These are phyloP conservation scores for Euphrasia arctica DNA, from an alignment of 305 asterid genomes.

Conservation along the genomic window DNA sequence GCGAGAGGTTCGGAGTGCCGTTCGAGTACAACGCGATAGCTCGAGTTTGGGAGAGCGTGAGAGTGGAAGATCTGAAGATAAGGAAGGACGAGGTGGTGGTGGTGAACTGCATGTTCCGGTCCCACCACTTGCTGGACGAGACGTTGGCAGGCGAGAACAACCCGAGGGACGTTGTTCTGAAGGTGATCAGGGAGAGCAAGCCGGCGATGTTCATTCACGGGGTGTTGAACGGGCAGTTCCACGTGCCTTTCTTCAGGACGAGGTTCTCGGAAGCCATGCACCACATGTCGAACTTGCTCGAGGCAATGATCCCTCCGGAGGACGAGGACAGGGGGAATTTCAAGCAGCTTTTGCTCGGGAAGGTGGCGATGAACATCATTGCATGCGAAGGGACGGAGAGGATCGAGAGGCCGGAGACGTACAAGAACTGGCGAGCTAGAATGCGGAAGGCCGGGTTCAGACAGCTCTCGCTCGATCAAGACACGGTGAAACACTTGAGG, in stretches of 20 bases:
- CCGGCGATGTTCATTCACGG: constrained; percentile 47
- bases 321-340: constrained; percentile 31
- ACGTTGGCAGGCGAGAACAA: constrained; percentile 21
- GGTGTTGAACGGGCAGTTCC: constrained; percentile 36
- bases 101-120: constrained; percentile 15
- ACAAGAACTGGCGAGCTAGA: too few relatives aligned
- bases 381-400: too few relatives aligned
- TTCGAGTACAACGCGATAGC: constrained; percentile 48
- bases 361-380: too few relatives aligned
- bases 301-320: constrained; percentile 34
- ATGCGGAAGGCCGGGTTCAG: too few relatives aligned
- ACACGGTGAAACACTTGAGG: too few relatives aligned
- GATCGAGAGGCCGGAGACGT: too few relatives aligned
- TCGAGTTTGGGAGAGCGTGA: constrained; percentile 43
- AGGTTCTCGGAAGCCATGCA: constrained; percentile 47
- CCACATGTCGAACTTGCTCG: constrained; percentile 41
- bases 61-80: constrained; percentile 36
- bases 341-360: constrained; percentile 42
- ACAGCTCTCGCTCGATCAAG: too few relatives aligned
- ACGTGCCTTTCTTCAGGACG: constrained; percentile 45
- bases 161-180: constrained; percentile 39
- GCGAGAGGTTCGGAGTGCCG: constrained; percentile 45
- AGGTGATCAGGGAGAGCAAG: constrained; percentile 37
- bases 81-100: constrained; percentile 31
- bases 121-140: constrained; percentile 42